Base-by-base conservation (phyloP, 257 asterid species). In the Lycium barbarum region DNA sequence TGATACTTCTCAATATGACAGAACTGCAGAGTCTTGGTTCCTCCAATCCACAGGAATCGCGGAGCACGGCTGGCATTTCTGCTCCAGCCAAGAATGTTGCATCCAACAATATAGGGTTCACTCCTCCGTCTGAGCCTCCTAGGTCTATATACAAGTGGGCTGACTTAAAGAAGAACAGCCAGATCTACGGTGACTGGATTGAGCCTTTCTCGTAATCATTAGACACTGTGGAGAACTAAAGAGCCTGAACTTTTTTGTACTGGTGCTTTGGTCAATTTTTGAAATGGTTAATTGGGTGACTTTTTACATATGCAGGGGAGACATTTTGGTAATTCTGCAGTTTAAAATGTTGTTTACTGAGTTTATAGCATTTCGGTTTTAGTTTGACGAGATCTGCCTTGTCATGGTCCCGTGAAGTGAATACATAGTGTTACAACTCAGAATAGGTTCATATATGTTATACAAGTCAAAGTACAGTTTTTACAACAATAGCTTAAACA, bases 181-280 rank as follows among this genome's bases (percentile, higher is more conserved):
- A 72, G 54, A 72, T 92, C 84, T 91, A 92, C 71, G 95, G 87
- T 61, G 96, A 92, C 86, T 92, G 95, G 95, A 85, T 89, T 43
- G 91, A 88, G 38, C 45, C 20, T 78, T 14, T n/a, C 20, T 33
- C 13, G 9, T 57, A 14, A 78, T 78, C 84, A 59, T 35, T 83
- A 40, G 53, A 13, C 83, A 45, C 55, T 47, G 54, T 5, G 71
- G 79, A 68, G 47, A 79, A 79, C 43, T 84, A 45, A 79, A 43
- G 71, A 11, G 55, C 49, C 51, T 63, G 11, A 84, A 59, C 45
- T 22, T 51, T 1, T 13, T 53, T 11, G 54, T 26, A 55, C 26
- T 47, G 80, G 10, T 0, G 20, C 55, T 72, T 74, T 49, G 20
- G 5, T 53, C 85, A 49, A 83, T 9, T 71, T 15, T 53, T 82